These are phyloP conservation scores for Mediolabrus comicus DNA, from an alignment of 108 stramenopile species.

Conservation along the genomic window DNA sequence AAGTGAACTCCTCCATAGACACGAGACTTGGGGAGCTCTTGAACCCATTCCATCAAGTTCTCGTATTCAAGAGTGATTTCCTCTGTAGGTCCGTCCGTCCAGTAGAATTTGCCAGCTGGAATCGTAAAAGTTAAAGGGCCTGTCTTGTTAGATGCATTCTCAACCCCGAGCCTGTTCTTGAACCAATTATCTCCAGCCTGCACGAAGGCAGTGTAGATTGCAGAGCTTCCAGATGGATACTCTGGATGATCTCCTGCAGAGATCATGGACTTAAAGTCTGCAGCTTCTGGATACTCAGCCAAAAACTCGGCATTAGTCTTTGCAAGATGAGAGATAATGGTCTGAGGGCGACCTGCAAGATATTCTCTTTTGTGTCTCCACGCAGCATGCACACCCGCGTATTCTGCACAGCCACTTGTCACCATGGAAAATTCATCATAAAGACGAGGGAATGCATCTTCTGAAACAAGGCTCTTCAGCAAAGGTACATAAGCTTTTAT, in stretches of 20 bases:
- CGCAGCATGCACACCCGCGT: background rate
- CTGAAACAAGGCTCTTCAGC: no score
- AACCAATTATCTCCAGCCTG: constrained; percentile 6
- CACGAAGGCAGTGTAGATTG: background rate
- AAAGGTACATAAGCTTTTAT: background rate
- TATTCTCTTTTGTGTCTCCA: background rate
- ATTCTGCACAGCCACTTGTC: constrained; percentile 3
- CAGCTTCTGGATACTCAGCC: background rate
- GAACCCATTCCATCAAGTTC: background rate
- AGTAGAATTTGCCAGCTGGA: background rate
- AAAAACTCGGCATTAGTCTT: background rate
- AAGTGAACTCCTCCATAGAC: constrained; percentile 5
- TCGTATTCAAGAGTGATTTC: constrained; percentile 2
- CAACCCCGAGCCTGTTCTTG: background rate
- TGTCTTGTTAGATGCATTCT: background rate
- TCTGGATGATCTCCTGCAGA: constrained; percentile 5
- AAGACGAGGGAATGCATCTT: no score
- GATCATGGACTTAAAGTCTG: background rate
- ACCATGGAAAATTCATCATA: no score
- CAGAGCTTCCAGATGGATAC: constrained; percentile 3
- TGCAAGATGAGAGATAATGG: background rate
- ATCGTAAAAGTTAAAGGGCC: background rate
- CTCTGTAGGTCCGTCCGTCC: background rate
- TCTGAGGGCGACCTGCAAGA: background rate
- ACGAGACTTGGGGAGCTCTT: constrained; percentile 1